Evolutionary conservation across 75 land plant species (phyloP), one percentile per base, ranked within the genome.

Genomic region (Picea sitchensis): DNA sequence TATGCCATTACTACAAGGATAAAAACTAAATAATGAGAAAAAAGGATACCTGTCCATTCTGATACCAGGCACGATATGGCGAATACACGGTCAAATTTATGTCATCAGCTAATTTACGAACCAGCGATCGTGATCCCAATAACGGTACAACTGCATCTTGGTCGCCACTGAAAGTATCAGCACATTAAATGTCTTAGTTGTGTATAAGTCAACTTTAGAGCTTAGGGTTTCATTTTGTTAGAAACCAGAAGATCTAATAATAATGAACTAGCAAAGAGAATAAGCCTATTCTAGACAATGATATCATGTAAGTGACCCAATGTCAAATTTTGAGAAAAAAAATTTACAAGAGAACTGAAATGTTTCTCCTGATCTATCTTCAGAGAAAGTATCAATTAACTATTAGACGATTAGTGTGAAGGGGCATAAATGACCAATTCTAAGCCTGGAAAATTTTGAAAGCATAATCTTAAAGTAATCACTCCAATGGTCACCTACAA

Each of bases 41-140:
- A 80, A 30, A 26, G 2, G 60, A 47, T 73, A 85, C 86, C 68
- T 85, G 83, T 38, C 88, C 81, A 21, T 77, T 71, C 21, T 85
- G 75, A 47, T 80, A 79, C 88, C 88, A 87, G 34, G 88, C 84
- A 67, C 78, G 59, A 76, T 86, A 87, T 2, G 88, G 88, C n/a
- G 73, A 59, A 21, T 72, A 58, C 14, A 83, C 65, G 12, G 38
- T 47, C 57, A 85, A 61, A 12, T 69, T 58, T 32, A 87, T 78
- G 21, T 77, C 60, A n/a, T 60, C 58, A 13, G 80, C 88, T 59
- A 87, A 67, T 12, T 78, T 73, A 21, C 71, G 77, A 57, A 82
- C 77, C 15, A 81, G 54, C 4, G 79, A 21, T 67, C 88, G 65
- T 34, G 88, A 85, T 15, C 88, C 88, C 31, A 82, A 60, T 32